A percentile compares a stretch with the other conserved stretches of the same genome.
phyloP scores from a whole-genome alignment of 352 stramenopile genomes.

The Pythium phragmitis region DNA sequence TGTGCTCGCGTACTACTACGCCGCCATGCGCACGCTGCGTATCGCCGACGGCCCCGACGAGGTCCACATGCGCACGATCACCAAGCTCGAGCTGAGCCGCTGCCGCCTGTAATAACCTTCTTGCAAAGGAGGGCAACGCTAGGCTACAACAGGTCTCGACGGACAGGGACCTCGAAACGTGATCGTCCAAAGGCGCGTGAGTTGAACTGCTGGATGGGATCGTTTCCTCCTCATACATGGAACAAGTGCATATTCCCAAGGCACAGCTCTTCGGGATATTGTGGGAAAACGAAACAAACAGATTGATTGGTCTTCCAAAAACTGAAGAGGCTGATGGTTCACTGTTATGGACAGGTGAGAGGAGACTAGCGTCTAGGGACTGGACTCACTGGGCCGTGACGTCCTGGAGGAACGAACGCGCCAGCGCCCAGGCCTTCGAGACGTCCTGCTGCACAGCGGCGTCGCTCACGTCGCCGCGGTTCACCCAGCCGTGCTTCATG shows the following conservation, averaged over 20 bases:
- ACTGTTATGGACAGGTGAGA: too few species aligned
- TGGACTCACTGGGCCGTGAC: conserved; percentile 6
- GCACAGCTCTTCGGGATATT: too few species aligned
- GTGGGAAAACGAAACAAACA: too few species aligned
- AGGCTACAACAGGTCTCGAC: not conserved
- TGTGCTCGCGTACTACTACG: conserved; percentile 91
- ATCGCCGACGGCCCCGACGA: conserved; percentile 97
- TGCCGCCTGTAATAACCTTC: conserved; percentile 25
- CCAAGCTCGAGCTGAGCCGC: conserved; percentile 87
- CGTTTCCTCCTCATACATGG: too few species aligned
- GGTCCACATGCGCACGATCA: conserved; percentile 95
- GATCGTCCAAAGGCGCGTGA: too few species aligned
- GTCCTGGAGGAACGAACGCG: conserved; percentile 14
- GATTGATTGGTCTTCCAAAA: too few species aligned
- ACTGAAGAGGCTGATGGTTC: too few species aligned
- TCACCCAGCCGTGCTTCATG: conserved; percentile 81
- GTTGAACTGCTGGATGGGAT: too few species aligned
- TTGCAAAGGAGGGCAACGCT: not conserved
- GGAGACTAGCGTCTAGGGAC: too few species aligned
- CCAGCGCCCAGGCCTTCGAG: conserved; percentile 41
- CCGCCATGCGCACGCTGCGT: conserved; percentile 89
- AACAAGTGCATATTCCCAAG: too few species aligned
- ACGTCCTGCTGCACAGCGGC: conserved; percentile 54
- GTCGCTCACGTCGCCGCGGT: conserved; percentile 77
- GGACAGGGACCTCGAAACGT: too few species aligned